phyloP scores from a whole-genome alignment of 345 rosid genomes.

The Psidium friedrichsthalianum region DNA sequence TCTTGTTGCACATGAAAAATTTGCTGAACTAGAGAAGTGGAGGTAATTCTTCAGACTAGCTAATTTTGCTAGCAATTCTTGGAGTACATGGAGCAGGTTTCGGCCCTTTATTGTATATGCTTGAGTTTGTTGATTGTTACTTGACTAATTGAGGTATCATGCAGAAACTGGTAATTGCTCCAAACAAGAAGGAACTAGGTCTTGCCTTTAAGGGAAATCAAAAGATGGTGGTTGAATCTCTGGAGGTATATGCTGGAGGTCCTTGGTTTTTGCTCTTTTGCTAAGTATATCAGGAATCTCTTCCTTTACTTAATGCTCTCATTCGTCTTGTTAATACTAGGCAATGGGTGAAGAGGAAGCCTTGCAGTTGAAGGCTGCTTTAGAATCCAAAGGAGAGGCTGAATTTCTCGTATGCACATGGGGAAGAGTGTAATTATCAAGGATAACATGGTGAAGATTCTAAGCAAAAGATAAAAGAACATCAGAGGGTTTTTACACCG shows the following conservation, averaged over 20 bases:
- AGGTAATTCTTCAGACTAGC: slow-evolving; percentile 29
- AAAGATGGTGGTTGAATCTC: slow-evolving; percentile 60
- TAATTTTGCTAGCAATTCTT: background rate
- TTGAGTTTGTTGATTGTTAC: background rate
- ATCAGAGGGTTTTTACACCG: slow-evolving; percentile 84
- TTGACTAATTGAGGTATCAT: background rate
- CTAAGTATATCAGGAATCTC: background rate
- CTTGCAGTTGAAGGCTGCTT: slow-evolving; percentile 58
- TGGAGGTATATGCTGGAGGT: slow-evolving; percentile 4
- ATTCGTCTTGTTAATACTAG: slow-evolving; percentile 15
- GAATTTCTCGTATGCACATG: slow-evolving; percentile 71
- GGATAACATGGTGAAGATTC: slow-evolving; percentile 86
- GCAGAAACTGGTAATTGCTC: slow-evolving; percentile 70
- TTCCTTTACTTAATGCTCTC: background rate
- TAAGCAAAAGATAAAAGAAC: slow-evolving; percentile 81
- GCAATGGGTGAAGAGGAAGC: slow-evolving; percentile 92
- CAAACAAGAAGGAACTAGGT: slow-evolving; percentile 81
- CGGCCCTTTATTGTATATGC: background rate
- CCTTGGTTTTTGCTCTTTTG: background rate
- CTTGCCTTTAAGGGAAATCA: slow-evolving; percentile 81
- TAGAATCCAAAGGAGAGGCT: slow-evolving; percentile 79
- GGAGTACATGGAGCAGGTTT: background rate
- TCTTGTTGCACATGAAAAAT: slow-evolving; percentile 81
- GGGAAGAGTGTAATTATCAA: slow-evolving; percentile 48
- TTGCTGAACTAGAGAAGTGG: slow-evolving; percentile 80